Evolutionary conservation across 2,329 filamentous ascomycete genomes (phyloP), one percentile per base, ranked within the genome.

Genomic region (Penicillium sp.): DNA sequence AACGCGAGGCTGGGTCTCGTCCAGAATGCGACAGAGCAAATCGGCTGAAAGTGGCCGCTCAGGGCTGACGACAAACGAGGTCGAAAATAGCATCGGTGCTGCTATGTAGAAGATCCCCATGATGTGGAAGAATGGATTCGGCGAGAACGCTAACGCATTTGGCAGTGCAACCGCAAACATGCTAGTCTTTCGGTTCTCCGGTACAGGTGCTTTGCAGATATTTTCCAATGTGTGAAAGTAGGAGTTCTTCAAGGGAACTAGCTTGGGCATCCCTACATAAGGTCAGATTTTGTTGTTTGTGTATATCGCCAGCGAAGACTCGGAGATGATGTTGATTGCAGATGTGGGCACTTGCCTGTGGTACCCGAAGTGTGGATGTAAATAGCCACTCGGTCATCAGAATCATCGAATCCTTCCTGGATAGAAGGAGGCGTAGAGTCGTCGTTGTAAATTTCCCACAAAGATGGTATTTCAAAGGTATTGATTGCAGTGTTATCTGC

Each of bases 301-400:
- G n/a, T n/a, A n/a, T n/a, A n/a, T n/a, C n/a, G n/a, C n/a, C n/a
- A n/a, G n/a, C n/a, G n/a, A n/a, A n/a, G n/a, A n/a, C n/a, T n/a
- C n/a, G n/a, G n/a, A n/a, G n/a, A n/a, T n/a, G n/a, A n/a, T n/a
- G n/a, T n/a, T n/a, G n/a, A n/a, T 19, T 14, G 14, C 16, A 4
- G 11, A 19, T n/a, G 37, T n/a, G 39, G 9, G 8, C 3, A 28
- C 14, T 39, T 45, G 64, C 70, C 70, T n/a, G 70, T 72, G 5
- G 69, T 70, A 3, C 71, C 71, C 5, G 70, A 72, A 16, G 68
- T 72, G 49, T 73, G 71, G 26, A 69, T 65, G 14, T 71, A 67
- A 8, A 67, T 39, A 11, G 63, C 59, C 5, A 61, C 49, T 6
- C 67, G 54, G 16, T 70, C 48, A 33, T 67, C 62, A 0, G 51